Base-by-base conservation (phyloP, 2,329 filamentous ascomycete species). In the Aspergillus ochraceus region DNA sequence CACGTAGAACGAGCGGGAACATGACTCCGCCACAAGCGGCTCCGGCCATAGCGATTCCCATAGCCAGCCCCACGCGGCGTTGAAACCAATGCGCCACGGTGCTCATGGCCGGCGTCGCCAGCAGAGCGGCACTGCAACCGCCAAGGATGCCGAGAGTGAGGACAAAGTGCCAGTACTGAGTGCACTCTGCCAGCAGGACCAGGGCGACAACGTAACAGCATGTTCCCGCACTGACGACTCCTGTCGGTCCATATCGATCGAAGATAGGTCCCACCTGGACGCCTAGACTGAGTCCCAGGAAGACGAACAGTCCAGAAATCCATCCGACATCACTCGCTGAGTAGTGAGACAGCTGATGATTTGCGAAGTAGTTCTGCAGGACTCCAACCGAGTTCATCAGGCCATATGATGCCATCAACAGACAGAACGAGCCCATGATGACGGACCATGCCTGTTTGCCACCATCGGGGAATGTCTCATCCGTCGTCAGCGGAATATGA, bases 311-410 rank as follows among this genome's bases (percentile, higher is more conserved):
- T 0, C 80, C 79, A 0, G 77, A 76, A 29, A 83, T 83, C 81
- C 81, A 84, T 17, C 81, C 81, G 2, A 84, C 73, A 11, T 81
- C 75, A 19, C 79, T 74, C 6, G 76, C 70, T 0, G 77, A 75
- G 62, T 81, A 82, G 14, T 63, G 60, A 0, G 72, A 67, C 1
- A 84, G 73, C 60, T 84, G 81, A 52, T 83, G 73, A 1, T 71
- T 68, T 17, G 76, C 72, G 11, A 82, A 75, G 52, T 83, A 81
- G 20, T 77, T 75, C 62, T 83, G 81, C 3, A 83, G 64, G 2
- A 81, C 79, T 9, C 81, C 81, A 3, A 83, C 76, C 0, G 78
- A 77, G 52, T 81, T 79, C 80, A 83, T 83, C 52, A 83, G 77
- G 0, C 81, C 81, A 59, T 77, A 78, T 0, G 71, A 75, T 17